A percentile compares a stretch with the other conserved stretches of the same genome.
Conservation (phyloP, 805 yeast species). For the Kluyveromyces wickerhamii region DNA sequence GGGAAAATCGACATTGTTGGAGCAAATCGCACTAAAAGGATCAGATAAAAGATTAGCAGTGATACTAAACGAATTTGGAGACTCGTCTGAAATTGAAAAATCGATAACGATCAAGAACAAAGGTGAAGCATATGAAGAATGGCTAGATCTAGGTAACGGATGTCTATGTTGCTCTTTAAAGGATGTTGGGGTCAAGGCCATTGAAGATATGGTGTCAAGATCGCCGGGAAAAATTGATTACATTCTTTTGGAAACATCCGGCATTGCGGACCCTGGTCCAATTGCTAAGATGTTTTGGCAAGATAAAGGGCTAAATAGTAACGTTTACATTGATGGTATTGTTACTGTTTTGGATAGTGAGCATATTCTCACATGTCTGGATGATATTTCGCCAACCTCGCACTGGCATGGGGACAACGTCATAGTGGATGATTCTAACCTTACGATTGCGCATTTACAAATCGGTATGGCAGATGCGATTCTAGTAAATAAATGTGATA, state of each 20-base stretch:
- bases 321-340: conserved; percentile 85
- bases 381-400: conserved; percentile 53
- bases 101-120: conserved; percentile 56
- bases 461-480: conserved; percentile 84
- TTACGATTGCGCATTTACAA: conserved; percentile 83
- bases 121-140: conserved; percentile 65
- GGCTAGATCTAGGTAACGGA: conserved; percentile 96
- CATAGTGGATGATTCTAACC: conserved; percentile 28
- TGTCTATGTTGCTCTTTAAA: conserved; percentile 95
- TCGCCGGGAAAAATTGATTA: conserved; percentile 74
- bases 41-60: conserved; percentile 78
- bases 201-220: conserved; percentile 73
- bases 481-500: conserved; percentile 72
- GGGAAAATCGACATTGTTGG: conserved; percentile 84
- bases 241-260: conserved; percentile 89
- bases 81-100: conserved; percentile 82
- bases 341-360: conserved; percentile 77
- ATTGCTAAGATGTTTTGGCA: conserved; percentile 97
- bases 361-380: conserved; percentile 56
- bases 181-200: conserved; percentile 90
- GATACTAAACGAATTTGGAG: conserved; percentile 87
- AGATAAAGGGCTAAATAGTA: conserved; percentile 79
- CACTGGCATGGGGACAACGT: conserved; percentile 53
- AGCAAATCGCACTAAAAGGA: conserved; percentile 54
- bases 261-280: conserved; percentile 96